phyloP scores from a whole-genome alignment of 345 rosid genomes.

The Viola odorata region DNA sequence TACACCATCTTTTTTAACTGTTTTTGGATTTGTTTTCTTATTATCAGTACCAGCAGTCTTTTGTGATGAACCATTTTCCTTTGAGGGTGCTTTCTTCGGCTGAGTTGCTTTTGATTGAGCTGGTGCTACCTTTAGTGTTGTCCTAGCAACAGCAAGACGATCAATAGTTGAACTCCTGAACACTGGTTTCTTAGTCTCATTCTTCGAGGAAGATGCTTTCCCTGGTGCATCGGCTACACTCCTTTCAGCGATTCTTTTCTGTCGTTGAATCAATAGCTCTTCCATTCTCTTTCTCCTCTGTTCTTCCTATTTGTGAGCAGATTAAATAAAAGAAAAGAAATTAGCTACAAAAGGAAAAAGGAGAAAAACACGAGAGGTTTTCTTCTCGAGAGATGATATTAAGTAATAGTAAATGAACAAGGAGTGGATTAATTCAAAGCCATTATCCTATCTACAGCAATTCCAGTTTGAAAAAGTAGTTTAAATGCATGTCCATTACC shows the following conservation, averaged over 20 bases:
- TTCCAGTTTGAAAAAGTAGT: neutral
- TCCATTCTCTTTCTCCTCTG: slow-evolving; percentile 73
- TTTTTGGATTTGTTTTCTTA: slow-evolving; percentile 34
- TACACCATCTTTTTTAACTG: slow-evolving; percentile 31
- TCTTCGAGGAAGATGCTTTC: slow-evolving; percentile 29
- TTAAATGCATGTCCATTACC: slow-evolving; percentile 36
- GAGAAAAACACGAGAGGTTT: neutral
- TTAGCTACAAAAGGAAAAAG: neutral
- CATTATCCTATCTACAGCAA: neutral
- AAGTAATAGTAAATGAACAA: neutral
- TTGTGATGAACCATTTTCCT: slow-evolving; percentile 33
- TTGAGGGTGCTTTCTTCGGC: slow-evolving; percentile 38
- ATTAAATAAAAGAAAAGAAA: neutral
- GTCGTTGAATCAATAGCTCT: slow-evolving; percentile 66
- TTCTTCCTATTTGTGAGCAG: slow-evolving; percentile 59
- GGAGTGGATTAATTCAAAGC: neutral
- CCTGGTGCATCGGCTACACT: slow-evolving; percentile 40
- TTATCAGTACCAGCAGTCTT: slow-evolving; percentile 27
- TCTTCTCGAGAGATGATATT: no score
- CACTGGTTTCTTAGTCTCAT: slow-evolving; percentile 44
- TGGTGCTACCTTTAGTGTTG: slow-evolving; percentile 36
- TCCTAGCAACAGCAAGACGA: slow-evolving; percentile 69
- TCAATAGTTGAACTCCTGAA: slow-evolving; percentile 81
- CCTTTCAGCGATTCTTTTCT: slow-evolving; percentile 92
- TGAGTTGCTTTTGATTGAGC: slow-evolving; percentile 36